Base-by-base conservation (phyloP, 192 early-diverging fungal species). In the Paraglomus brasilianum region DNA sequence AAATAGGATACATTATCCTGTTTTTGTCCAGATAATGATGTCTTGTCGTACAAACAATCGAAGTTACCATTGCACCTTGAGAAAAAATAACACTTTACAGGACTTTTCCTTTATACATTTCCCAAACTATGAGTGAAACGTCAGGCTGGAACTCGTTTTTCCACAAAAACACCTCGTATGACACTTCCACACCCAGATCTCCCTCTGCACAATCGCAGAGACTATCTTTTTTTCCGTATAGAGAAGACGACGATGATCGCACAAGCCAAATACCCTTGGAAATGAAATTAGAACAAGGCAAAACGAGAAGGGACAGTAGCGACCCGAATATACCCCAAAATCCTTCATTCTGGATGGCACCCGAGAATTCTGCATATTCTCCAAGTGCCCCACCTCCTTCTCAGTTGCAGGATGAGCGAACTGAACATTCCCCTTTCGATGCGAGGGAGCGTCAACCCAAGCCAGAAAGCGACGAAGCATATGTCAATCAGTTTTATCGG, bases 321-420 rank as follows among this genome's bases (percentile, higher is more conserved):
- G 38, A 39, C 40, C 17, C 40, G 24, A n/a, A 8, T 38, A 38
- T 22, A 47, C 8, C 9, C 8, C 8, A 22, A 36, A 56, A 63
- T 8, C 41, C 61, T 24, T 44, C 41, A 10, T 46, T 63, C 10
- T 63, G 61, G 43, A 24, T 8, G 47, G 15, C 61, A 13, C 19
- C 61, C 9, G 41, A 19, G 11, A 19, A 21, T 30, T 8, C 7
- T 7, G 11, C 22, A 14, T 43, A 45, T 56, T 64, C 19, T 4
- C 55, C 67, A 30, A 58, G 44, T 58, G 67, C 67, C 1, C 67
- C 67, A 44, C 67, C 52, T 19, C 42, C 55, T 39, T 58, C 67
- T 13, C 45, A 21, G 17, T 30, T 56, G 21, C 11, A 22, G 6
- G 11, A 17, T 24, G 17, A 56, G 10, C 21, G 21, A n/a, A n/a